phyloP scores from a whole-genome alignment of 2,329 filamentous ascomycete species.

The Cladosporium sp. region DNA sequence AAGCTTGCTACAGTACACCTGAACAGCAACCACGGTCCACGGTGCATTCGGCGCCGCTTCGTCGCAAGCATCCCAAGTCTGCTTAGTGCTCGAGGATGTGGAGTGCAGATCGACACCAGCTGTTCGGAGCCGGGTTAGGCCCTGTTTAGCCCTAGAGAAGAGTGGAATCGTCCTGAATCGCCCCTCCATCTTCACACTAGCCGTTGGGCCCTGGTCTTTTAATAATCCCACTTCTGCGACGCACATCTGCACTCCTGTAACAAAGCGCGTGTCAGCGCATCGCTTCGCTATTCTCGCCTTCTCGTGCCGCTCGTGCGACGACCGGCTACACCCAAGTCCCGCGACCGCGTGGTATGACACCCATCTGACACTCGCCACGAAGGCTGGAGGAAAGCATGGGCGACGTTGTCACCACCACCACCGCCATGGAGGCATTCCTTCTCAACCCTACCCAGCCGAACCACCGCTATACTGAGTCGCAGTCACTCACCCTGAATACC shows the following conservation, averaged over 20 bases:
- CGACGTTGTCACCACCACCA: not conserved
- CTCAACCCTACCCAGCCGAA: conserved; percentile 11
- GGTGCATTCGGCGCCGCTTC: not conserved
- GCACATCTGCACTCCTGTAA: conserved; percentile 17
- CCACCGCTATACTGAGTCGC: conserved; percentile 19
- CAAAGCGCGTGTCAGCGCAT: conserved; percentile 17
- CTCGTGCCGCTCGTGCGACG: conserved; percentile 19
- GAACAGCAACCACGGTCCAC: not conserved
- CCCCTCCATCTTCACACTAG: conserved; percentile 10
- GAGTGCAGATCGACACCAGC: conserved; percentile 13
- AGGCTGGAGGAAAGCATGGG: conserved; percentile 2
- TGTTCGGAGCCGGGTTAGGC: conserved; percentile 2
- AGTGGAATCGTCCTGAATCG: not conserved
- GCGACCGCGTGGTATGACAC: conserved; percentile 16
- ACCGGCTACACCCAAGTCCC: not conserved
- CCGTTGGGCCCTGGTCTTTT: not conserved
- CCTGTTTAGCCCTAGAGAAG: not conserved
- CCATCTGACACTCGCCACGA: conserved; percentile 7
- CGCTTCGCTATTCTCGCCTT: not conserved
- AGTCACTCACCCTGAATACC: not conserved
- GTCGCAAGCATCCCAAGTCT: not conserved
- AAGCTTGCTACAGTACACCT: not conserved
- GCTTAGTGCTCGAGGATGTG: not conserved
- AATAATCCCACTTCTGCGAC: conserved; percentile 9
- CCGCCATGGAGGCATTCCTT: conserved; percentile 18